phyloP scores from a whole-genome alignment of 371 early-diverging fungal species.

The Mortierella sp. region DNA sequence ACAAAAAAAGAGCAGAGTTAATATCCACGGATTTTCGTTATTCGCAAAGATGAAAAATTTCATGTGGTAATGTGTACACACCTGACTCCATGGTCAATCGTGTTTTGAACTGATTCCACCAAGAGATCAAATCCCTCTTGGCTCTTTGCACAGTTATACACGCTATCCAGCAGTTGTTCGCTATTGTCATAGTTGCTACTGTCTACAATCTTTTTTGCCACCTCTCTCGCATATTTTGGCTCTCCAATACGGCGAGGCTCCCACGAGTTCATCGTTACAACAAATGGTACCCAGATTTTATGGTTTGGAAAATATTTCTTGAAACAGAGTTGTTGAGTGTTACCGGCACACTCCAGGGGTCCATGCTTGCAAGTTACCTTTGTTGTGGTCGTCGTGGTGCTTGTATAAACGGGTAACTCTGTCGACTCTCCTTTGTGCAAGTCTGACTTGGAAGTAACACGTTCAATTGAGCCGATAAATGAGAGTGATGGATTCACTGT shows the following conservation, averaged over 20 bases:
- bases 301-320: slow-evolving; percentile 55
- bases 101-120: slow-evolving; percentile 33
- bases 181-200: neutral
- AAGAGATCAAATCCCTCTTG: slow-evolving; percentile 38
- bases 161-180: neutral
- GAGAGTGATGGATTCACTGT: slow-evolving; percentile 39
- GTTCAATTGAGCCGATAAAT: slow-evolving; percentile 33
- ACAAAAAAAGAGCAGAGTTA: neutral
- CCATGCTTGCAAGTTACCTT: slow-evolving; percentile 61
- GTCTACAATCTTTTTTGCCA: slow-evolving; percentile 19
- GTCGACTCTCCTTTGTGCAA: neutral
- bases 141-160: slow-evolving; percentile 26
- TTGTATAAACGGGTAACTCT: neutral
- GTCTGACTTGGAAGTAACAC: neutral
- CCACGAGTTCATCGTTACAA: slow-evolving; percentile 41
- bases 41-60: neutral
- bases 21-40: neutral
- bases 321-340: slow-evolving; percentile 65
- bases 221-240: slow-evolving; percentile 30
- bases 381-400: slow-evolving; percentile 7
- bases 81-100: slow-evolving; percentile 47
- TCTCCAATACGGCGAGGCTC: slow-evolving; percentile 37
- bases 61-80: slow-evolving; percentile 32
- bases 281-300: slow-evolving; percentile 57
- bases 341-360: slow-evolving; percentile 61